Base-by-base conservation (phyloP, 2,329 filamentous ascomycete genomes). In the Macrophomina pseudophaseolina region DNA sequence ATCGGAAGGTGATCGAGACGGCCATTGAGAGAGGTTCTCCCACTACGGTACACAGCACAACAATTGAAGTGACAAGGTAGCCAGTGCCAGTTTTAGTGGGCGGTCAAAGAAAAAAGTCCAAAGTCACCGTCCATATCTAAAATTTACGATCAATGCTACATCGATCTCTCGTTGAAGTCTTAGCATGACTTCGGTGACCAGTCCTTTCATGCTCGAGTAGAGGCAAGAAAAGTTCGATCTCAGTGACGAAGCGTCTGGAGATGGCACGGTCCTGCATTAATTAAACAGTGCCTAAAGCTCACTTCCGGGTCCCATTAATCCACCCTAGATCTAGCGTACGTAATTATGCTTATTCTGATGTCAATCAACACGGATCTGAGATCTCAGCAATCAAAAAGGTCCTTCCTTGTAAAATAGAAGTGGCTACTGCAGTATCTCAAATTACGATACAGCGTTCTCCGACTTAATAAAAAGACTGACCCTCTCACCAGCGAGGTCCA, bases 401-500 rank as follows among this genome's bases (percentile, higher is more conserved):
- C 58, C 44, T 62, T 49, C 58, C 44, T 18, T 49, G 23, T 23
- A 23, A 23, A 3, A 23, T 23, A 23, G 3, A 44, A 23, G 32
- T 30, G 32, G 58, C 44, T 49, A 62, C 49, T 49, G 32, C 23
- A 62, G 58, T 46, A 49, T 62, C 58, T 62, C 58, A 49, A 53
- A 38, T 48, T 60, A 60, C 40, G 23, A 48, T 62, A 62, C 58
- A 62, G 49, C 49, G 35, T 35, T 44, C 58, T 44, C 33, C n/a
- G n/a, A 35, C 52, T 12, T 44, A 44, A 3, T 9, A 51, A 59
- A 59, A 62, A 62, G 58, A 62, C 40, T 11, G 44, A 49, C 58
- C 58, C 44, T 62, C 42, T 62, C 44, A 35, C 58, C 58, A 62
- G 44, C 58, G 58, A 48, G 58, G 44, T 48, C 56, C 58, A 62